A percentile compares a stretch with the other conserved stretches of the same genome.
Conservation (phyloP, 495 filamentous ascomycete species). For the Immersiella caudata region DNA sequence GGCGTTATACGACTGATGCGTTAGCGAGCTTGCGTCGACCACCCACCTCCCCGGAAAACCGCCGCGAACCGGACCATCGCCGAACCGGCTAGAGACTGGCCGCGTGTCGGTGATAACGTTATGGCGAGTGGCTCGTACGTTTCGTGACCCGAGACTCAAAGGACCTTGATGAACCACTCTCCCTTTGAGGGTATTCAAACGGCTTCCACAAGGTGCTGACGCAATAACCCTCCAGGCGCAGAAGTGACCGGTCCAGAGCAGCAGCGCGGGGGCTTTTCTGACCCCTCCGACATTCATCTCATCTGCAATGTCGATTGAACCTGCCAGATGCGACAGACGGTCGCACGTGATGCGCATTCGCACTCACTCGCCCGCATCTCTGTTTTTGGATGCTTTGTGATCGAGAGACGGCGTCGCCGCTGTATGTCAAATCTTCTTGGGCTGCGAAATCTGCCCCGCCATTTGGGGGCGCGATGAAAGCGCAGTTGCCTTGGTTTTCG, state of each 20-base stretch:
- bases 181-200: not conserved
- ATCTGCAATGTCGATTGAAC: not conserved
- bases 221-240: not conserved
- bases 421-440: not conserved
- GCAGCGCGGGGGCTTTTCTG: not conserved
- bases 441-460: not conserved
- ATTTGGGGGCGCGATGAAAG: not conserved
- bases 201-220: conserved; percentile 6
- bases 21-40: not conserved
- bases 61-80: not conserved
- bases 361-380: not conserved
- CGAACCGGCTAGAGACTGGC: not conserved
- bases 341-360: not conserved
- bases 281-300: not conserved
- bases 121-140: not conserved
- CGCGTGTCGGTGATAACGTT: not conserved
- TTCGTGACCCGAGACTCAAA: not conserved
- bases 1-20: not conserved
- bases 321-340: not conserved
- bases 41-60: not conserved
- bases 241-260: not conserved
- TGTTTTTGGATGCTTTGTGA: not conserved
- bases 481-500: not conserved
- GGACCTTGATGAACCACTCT: not conserved
- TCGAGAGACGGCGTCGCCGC: not conserved